Evolutionary conservation across 768 basidiomycete genomes (phyloP).

Genomic region (Hygrocybe coccinea): DNA sequence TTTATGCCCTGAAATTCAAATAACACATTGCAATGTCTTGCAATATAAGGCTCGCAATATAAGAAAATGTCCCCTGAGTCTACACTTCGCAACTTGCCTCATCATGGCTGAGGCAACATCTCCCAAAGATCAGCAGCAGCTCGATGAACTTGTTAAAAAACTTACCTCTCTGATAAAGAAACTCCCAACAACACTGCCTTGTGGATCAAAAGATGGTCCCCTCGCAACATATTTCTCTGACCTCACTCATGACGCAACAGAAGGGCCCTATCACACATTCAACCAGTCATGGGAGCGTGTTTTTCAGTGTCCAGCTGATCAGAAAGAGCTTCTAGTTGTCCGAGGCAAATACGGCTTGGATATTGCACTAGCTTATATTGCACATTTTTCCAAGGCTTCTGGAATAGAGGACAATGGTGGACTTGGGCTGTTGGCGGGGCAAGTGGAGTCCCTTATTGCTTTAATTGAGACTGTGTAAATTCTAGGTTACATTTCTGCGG

Average conservation of each 20-base stretch:
- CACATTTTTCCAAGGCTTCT: not conserved
- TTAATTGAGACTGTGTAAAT: conserved; percentile 1
- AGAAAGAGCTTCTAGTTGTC: not conserved
- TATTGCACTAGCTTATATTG: not conserved
- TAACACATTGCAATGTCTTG: too few species aligned
- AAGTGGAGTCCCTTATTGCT: not conserved
- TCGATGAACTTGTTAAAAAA: not conserved
- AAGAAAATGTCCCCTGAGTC: too few species aligned
- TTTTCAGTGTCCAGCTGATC: not conserved
- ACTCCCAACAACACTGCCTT: not conserved
- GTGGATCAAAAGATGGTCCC: not conserved
- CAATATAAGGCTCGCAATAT: too few species aligned
- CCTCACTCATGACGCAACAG: not conserved
- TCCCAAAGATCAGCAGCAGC: not conserved
- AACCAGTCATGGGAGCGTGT: not conserved
- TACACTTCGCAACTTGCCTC: not conserved
- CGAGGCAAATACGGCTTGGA: not conserved
- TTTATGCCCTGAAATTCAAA: not conserved
- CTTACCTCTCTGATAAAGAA: not conserved
- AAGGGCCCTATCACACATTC: not conserved
- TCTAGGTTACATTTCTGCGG: not conserved
- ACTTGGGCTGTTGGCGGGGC: not conserved
- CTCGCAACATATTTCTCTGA: not conserved
- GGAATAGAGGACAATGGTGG: not conserved
- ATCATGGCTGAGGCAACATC: not conserved